Conservation (phyloP, 2,329 filamentous ascomycete genomes). For the Cladosporium halotolerans region DNA sequence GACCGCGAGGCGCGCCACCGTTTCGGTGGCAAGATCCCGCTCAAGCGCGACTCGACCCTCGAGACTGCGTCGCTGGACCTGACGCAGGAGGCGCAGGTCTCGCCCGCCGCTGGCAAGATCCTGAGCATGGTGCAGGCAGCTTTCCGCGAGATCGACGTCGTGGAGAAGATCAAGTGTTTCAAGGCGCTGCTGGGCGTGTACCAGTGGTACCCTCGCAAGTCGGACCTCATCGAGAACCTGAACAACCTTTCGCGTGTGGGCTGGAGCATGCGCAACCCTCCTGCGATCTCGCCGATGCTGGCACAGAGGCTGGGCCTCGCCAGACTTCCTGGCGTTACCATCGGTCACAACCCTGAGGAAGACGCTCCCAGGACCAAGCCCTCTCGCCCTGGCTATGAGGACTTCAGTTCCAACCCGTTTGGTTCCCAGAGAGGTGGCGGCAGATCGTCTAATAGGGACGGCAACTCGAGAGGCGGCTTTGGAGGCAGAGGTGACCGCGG, state of each 20-base stretch:
- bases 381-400: background rate
- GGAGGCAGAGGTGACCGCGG: constrained; percentile 16
- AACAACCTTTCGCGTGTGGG: constrained; percentile 49
- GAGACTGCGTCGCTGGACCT: constrained; percentile 45
- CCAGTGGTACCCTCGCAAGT: constrained; percentile 33
- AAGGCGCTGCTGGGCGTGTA: constrained; percentile 51
- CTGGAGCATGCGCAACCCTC: constrained; percentile 49
- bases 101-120: constrained; percentile 36
- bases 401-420: too few species aligned
- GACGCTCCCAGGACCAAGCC: constrained; percentile 4
- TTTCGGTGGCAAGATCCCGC: constrained; percentile 52
- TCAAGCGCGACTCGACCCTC: constrained; percentile 51
- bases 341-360: constrained; percentile 17
- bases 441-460: constrained; percentile 13
- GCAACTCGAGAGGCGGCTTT: constrained; percentile 13
- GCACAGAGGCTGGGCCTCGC: constrained; percentile 26
- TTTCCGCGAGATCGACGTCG: constrained; percentile 37
- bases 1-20: constrained; percentile 42
- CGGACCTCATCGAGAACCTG: constrained; percentile 42
- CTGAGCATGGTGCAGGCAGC: constrained; percentile 40
- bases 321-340: constrained; percentile 25
- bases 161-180: constrained; percentile 48
- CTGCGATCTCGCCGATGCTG: constrained; percentile 31
- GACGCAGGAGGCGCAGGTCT: constrained; percentile 35
- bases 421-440: constrained; percentile 1